Conservation (phyloP, 805 yeast genomes). For the Candida anglica region DNA sequence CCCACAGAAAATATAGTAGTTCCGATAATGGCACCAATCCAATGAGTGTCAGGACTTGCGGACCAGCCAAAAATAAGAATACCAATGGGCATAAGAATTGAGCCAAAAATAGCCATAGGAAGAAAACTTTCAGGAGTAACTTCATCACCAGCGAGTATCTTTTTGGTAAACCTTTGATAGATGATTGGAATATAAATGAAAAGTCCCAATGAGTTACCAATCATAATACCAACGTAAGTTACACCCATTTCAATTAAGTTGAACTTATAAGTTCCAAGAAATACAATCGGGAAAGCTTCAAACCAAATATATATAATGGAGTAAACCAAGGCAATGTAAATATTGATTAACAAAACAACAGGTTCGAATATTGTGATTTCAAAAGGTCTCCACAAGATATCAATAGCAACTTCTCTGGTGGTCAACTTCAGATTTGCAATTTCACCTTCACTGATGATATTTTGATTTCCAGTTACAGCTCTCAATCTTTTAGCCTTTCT, state of each 20-base stretch:
- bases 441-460: constrained; percentile 40
- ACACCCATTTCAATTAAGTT: constrained; percentile 44
- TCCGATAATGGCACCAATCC: constrained; percentile 49
- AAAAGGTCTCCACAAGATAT: constrained; percentile 45
- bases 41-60: constrained; percentile 34
- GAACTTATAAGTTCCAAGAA: constrained; percentile 41
- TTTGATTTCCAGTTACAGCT: constrained; percentile 45
- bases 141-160: constrained; percentile 15
- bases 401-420: constrained; percentile 15
- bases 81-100: constrained; percentile 39
- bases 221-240: constrained; percentile 41
- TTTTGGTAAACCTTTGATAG: constrained; percentile 18
- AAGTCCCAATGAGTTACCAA: constrained; percentile 44
- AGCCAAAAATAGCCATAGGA: constrained; percentile 39
- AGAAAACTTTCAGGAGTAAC: constrained; percentile 41
- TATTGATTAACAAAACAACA: constrained; percentile 48
- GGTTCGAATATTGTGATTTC: constrained; percentile 52
- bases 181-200: constrained; percentile 21
- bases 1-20: constrained; percentile 35
- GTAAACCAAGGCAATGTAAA: constrained; percentile 50
- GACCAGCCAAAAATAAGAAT: constrained; percentile 52
- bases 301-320: constrained; percentile 53
- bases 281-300: constrained; percentile 61
- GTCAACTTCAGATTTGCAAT: constrained; percentile 20
- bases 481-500: constrained; percentile 48